Percentiles rank a stretch among this genome's conserved stretches.
Conservation (phyloP, 768 basidiomycete species). For the Kwoniella sp. region DNA sequence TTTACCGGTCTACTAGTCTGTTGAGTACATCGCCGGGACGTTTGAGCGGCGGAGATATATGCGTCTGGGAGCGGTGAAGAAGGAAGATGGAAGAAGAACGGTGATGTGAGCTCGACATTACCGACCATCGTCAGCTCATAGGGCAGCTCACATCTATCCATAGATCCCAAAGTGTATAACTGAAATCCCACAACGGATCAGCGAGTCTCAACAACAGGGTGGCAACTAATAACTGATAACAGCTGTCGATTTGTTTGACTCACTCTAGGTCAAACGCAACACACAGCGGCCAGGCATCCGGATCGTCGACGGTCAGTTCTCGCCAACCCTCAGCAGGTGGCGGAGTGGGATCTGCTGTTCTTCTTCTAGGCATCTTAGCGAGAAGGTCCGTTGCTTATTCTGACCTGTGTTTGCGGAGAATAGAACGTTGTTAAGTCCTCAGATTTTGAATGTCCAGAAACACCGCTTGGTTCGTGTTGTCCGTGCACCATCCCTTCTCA, state of each 20-base stretch:
- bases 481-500: neutral
- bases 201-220: neutral
- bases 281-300: conserved; percentile 45
- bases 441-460: too few species aligned
- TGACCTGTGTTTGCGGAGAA: neutral
- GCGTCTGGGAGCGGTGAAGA: conserved; percentile 34
- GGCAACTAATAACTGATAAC: too few species aligned
- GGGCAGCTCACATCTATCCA: conserved; percentile 68
- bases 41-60: conserved; percentile 55
- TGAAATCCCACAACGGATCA: conserved; percentile 40
- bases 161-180: conserved; percentile 82
- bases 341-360: conserved; percentile 6
- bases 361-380: conserved; percentile 34
- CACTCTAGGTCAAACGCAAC: conserved; percentile 84
- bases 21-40: conserved; percentile 55
- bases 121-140: neutral
- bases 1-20: conserved; percentile 52
- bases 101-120: too few species aligned
- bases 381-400: too few species aligned
- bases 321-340: conserved; percentile 22
- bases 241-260: conserved; percentile 35
- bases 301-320: conserved; percentile 29
- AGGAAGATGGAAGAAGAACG: too few species aligned
- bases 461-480: too few species aligned
- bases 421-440: too few species aligned